phyloP scores from a whole-genome alignment of 2,329 filamentous ascomycete species.

The Fusarium fracticaudum region DNA sequence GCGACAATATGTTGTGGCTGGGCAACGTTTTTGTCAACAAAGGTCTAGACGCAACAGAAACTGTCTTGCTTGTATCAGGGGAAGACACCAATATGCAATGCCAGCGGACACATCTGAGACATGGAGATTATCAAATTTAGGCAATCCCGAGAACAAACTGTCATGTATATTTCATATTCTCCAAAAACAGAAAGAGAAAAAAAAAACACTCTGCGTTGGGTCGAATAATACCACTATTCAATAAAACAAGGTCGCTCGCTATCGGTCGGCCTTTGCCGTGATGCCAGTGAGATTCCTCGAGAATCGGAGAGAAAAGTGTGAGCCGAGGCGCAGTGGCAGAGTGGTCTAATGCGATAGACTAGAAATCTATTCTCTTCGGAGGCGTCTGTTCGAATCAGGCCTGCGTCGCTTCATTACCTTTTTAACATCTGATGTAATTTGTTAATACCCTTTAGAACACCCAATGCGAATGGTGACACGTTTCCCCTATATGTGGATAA shows the following conservation, averaged over 20 bases:
- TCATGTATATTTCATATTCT: not conserved
- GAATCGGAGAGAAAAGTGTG: not conserved
- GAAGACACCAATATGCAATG: not conserved
- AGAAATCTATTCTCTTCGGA: slow-evolving; percentile 30
- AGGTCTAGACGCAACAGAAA: not conserved
- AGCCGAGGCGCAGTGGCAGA: slow-evolving; percentile 24
- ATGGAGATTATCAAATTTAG: not conserved
- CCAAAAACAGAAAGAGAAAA: too few species aligned
- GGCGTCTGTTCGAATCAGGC: slow-evolving; percentile 29
- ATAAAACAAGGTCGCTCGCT: not conserved
- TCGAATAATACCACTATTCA: not conserved
- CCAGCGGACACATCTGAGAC: not conserved
- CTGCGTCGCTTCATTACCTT: slow-evolving; percentile 38
- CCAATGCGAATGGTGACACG: not conserved
- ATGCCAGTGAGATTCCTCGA: not conserved
- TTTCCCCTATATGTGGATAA: not conserved
- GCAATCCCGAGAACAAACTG: not conserved
- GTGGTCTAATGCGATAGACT: slow-evolving; percentile 30
- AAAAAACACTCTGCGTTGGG: not conserved
- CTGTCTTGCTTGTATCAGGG: not conserved
- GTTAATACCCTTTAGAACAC: too few species aligned
- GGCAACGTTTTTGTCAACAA: not conserved
- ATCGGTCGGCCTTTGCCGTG: not conserved
- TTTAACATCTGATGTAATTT: not conserved
- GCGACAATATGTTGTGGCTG: not conserved